Evolutionary conservation across 2,329 filamentous ascomycete species (phyloP).

Genomic region (Penicillium sclerotigenum): DNA sequence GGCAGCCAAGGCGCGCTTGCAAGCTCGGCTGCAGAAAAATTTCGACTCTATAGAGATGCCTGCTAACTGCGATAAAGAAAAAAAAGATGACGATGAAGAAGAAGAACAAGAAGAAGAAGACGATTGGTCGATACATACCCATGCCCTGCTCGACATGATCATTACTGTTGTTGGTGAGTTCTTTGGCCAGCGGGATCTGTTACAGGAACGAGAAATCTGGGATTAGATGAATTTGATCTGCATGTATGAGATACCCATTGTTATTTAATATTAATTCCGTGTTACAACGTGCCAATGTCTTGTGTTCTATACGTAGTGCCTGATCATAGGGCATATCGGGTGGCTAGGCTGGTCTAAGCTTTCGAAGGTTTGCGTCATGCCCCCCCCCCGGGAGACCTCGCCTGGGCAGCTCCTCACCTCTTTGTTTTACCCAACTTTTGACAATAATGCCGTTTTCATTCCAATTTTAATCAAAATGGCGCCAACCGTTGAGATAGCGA

Average conservation of each 20-base stretch:
- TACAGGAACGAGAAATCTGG: conserved; percentile 67
- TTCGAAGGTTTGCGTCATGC: conserved; percentile 9
- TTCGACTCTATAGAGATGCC: not conserved
- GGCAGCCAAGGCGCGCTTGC: conserved; percentile 48
- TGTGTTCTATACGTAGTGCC: not conserved
- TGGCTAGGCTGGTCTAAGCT: conserved; percentile 6
- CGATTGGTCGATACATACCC: conserved; percentile 32
- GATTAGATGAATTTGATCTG: not conserved
- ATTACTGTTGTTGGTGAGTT: conserved; percentile 81
- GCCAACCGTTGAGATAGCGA: conserved; percentile 44
- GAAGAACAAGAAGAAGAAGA: conserved; percentile 21
- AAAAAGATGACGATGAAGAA: no score
- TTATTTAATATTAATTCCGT: not conserved
- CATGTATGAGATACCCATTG: conserved; percentile 8
- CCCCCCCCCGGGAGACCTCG: not conserved
- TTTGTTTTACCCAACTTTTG: not conserved
- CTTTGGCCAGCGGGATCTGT: conserved; percentile 83
- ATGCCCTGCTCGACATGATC: conserved; percentile 86
- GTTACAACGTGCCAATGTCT: not conserved
- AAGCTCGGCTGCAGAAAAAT: conserved; percentile 35
- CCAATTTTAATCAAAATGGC: conserved; percentile 34
- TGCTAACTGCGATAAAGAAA: conserved; percentile 1
- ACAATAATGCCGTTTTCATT: not conserved
- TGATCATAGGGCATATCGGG: not conserved
- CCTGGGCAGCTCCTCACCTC: not conserved